phyloP scores from a whole-genome alignment of 1,284 basidiomycete species.

The Veloboletus limbatus region DNA sequence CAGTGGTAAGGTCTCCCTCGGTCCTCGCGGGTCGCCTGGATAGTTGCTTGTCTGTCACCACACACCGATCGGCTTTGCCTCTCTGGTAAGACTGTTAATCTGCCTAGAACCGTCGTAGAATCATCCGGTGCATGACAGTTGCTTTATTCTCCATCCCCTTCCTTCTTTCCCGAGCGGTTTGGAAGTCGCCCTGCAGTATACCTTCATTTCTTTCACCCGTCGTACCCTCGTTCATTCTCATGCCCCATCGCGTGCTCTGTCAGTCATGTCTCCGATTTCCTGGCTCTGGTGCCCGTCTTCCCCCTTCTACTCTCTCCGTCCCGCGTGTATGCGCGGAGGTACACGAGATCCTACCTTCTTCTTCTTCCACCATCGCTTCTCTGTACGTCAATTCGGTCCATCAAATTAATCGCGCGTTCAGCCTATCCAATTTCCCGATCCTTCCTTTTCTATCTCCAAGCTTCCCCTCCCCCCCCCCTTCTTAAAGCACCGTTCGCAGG shows the following conservation, averaged over 20 bases:
- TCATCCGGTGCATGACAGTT: constrained; percentile 8
- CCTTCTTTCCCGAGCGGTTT: constrained; percentile 6
- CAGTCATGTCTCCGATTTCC: constrained; percentile 8
- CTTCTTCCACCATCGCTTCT: constrained; percentile 30
- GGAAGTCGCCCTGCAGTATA: constrained; percentile 11
- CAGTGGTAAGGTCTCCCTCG: no score
- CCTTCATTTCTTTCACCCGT: constrained; percentile 9
- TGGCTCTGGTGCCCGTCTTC: constrained; percentile 13
- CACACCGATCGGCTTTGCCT: not conserved
- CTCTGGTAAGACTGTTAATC: constrained; percentile 14
- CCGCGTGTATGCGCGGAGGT: constrained; percentile 27
- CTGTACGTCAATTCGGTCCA: constrained; percentile 36
- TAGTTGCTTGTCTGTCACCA: constrained; percentile 18
- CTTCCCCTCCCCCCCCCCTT: constrained; percentile 31
- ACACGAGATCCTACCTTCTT: constrained; percentile 24
- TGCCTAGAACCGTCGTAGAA: constrained; percentile 9
- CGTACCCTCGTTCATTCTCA: constrained; percentile 3
- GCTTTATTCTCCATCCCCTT: constrained; percentile 12
- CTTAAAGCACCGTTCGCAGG: constrained; percentile 32
- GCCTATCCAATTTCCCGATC: constrained; percentile 30
- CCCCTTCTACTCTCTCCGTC: constrained; percentile 16
- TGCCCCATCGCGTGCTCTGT: constrained; percentile 8
- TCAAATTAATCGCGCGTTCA: constrained; percentile 37
- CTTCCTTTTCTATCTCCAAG: constrained; percentile 32
- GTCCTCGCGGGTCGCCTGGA: no score